Percentiles rank a stretch among this genome's conserved stretches.
Conservation (phyloP, 108 stramenopile species). For the Craspedostauros australis region DNA sequence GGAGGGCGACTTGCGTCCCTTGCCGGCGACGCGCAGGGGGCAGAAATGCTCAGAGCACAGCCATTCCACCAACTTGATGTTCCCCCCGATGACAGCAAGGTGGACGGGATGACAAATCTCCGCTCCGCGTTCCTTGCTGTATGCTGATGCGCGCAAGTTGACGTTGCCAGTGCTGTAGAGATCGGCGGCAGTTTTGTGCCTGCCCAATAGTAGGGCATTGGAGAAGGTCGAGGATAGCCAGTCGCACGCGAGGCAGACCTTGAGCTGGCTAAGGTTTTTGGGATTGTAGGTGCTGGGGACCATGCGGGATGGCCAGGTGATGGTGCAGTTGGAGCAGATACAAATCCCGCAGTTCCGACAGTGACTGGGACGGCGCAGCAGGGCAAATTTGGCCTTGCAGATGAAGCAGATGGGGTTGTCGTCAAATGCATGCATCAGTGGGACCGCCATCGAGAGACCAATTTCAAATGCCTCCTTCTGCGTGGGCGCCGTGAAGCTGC, state of each 20-base stretch:
- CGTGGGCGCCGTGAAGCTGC: conserved; percentile 28
- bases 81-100: conserved; percentile 41
- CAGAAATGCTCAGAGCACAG: conserved; percentile 40
- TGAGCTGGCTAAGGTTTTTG: conserved; percentile 17
- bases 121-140: conserved; percentile 12
- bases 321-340: conserved; percentile 36
- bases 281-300: conserved; percentile 47
- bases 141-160: conserved; percentile 35
- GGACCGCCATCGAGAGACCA: conserved; percentile 47
- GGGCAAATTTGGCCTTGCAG: conserved; percentile 36
- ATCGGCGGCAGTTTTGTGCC: conserved; percentile 26
- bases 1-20: conserved; percentile 4
- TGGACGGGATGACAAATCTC: conserved; percentile 40
- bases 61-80: conserved; percentile 39
- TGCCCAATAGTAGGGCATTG: conserved; percentile 36
- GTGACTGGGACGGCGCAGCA: conserved; percentile 38
- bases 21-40: conserved; percentile 10
- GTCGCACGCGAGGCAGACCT: conserved; percentile 46
- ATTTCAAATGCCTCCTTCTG: conserved; percentile 51
- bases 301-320: conserved; percentile 33
- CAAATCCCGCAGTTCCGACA: conserved; percentile 51
- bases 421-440: conserved; percentile 36
- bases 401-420: conserved; percentile 28
- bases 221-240: conserved; percentile 27
- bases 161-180: conserved; percentile 52